These are phyloP conservation scores for Vitis labrusca DNA, from an alignment of 164 flowering plant genomes.

Conservation along the genomic window DNA sequence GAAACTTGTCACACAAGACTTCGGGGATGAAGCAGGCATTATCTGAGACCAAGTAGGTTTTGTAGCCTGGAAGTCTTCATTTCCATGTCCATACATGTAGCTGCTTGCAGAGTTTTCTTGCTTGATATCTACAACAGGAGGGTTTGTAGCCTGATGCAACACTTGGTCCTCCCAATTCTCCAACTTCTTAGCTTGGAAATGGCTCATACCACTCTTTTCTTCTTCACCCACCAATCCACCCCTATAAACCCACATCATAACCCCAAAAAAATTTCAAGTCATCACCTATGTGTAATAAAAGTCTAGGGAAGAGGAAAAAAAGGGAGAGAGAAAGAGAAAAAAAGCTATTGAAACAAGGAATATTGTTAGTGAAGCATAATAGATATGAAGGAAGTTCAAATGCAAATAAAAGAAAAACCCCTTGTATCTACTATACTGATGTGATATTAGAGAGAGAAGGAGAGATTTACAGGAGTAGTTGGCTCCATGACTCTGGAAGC, in stretches of 20 bases:
- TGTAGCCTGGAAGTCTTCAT: slow-evolving; percentile 41
- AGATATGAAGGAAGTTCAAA: too few relatives aligned
- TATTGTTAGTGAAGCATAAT: too few relatives aligned
- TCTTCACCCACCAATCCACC: slow-evolving; percentile 63
- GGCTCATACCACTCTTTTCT: slow-evolving; percentile 34
- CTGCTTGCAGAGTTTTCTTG: slow-evolving; percentile 42
- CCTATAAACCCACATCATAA: slow-evolving; percentile 25
- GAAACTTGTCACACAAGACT: slow-evolving; percentile 65
- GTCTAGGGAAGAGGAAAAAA: not conserved
- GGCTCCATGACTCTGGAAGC: slow-evolving; percentile 87
- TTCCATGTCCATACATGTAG: slow-evolving; percentile 34
- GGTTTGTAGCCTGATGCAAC: slow-evolving; percentile 30
- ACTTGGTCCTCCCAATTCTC: slow-evolving; percentile 69
- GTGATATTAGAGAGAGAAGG: slow-evolving; percentile 10
- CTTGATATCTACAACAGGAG: slow-evolving; percentile 45
- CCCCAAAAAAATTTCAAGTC: not conserved
- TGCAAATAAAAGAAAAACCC: too few relatives aligned
- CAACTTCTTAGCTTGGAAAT: slow-evolving; percentile 43
- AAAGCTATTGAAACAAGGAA: not conserved
- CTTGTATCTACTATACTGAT: not conserved
- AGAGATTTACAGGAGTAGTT: slow-evolving; percentile 54
- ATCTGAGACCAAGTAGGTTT: slow-evolving; percentile 45
- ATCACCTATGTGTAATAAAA: too few relatives aligned
- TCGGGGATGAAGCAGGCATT: slow-evolving; percentile 54
- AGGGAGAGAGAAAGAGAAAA: not conserved